A percentile compares a stretch with the other conserved stretches of the same genome.
Conservation (phyloP, 306 rosid genomes). For the Cyclanthera cordifolia region DNA sequence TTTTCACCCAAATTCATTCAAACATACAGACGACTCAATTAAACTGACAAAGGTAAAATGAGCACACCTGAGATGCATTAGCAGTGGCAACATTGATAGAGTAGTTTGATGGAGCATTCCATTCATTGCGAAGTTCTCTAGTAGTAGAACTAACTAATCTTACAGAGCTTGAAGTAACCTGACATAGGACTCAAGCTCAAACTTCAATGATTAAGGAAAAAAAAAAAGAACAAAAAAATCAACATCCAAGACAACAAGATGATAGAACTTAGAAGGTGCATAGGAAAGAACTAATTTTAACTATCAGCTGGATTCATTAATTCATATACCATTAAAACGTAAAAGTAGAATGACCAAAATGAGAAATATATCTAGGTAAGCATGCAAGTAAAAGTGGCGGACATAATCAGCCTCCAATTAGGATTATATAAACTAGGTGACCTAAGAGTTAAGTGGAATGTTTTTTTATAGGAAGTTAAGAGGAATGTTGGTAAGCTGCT, state of each 20-base stretch:
- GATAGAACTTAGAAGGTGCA: background rate
- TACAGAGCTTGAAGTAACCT: conserved; percentile 77
- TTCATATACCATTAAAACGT: background rate
- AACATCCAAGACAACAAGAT: background rate
- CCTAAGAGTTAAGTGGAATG: background rate
- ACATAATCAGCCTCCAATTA: background rate
- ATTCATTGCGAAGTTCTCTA: conserved; percentile 62
- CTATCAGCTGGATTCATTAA: conserved; percentile 1
- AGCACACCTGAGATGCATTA: conserved; percentile 73
- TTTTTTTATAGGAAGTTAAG: no score
- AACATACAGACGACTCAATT: background rate
- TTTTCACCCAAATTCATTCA: background rate
- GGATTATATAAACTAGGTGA: background rate
- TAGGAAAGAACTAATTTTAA: conserved; percentile 1
- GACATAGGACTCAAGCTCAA: conserved; percentile 15
- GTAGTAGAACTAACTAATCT: conserved; percentile 78
- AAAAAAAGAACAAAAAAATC: no score
- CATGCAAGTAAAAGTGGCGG: background rate
- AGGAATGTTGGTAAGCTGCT: background rate
- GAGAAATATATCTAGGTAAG: conserved; percentile 1
- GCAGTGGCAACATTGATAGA: conserved; percentile 93
- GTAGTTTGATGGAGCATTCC: conserved; percentile 74
- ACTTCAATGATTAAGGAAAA: background rate
- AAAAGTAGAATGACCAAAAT: background rate
- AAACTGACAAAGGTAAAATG: background rate